Conservation (phyloP, 1,139 yeast species). For the Magnusiomyces ingens region DNA sequence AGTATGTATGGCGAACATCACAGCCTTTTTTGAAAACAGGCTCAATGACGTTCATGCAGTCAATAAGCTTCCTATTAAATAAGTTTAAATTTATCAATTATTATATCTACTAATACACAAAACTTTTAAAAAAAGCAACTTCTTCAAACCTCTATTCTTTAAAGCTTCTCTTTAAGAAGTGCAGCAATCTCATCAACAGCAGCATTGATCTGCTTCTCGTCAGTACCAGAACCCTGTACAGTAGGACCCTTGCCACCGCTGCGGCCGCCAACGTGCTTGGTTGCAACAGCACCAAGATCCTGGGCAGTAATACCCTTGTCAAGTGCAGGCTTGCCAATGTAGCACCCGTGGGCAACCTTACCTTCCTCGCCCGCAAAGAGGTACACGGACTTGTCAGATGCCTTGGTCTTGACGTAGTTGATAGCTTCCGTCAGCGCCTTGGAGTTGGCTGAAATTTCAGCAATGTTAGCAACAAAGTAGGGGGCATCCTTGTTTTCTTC, state of each 20-base stretch:
- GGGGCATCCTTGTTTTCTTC: conserved; percentile 40
- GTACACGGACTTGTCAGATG: conserved; percentile 70
- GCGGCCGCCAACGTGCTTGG: conserved; percentile 81
- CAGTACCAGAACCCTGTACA: conserved; percentile 95
- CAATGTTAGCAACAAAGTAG: conserved; percentile 58
- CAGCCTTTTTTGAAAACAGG: conserved; percentile 32
- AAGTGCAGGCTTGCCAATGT: conserved; percentile 65
- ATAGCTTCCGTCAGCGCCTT: conserved; percentile 93
- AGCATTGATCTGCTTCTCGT: conserved; percentile 55
- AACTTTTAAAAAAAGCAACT: not conserved
- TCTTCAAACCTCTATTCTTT: not conserved
- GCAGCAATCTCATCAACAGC: conserved; percentile 68
- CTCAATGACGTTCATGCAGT: conserved; percentile 6
- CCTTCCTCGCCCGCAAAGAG: conserved; percentile 70
- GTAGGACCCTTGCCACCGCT: conserved; percentile 98
- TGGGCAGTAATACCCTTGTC: conserved; percentile 69
- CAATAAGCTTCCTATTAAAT: conserved; percentile 7
- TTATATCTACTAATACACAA: not conserved
- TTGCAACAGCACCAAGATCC: conserved; percentile 65
- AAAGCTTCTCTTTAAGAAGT: conserved; percentile 47
- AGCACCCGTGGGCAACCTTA: conserved; percentile 94
- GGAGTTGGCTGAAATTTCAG: conserved; percentile 68
- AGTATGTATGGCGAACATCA: conserved; percentile 44
- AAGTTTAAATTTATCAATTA: not conserved
- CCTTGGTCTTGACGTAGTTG: conserved; percentile 71